Evolutionary conservation across 2,329 filamentous ascomycete species (phyloP), one percentile per base, ranked within the genome.

Genomic region (Xylaria sp.): DNA sequence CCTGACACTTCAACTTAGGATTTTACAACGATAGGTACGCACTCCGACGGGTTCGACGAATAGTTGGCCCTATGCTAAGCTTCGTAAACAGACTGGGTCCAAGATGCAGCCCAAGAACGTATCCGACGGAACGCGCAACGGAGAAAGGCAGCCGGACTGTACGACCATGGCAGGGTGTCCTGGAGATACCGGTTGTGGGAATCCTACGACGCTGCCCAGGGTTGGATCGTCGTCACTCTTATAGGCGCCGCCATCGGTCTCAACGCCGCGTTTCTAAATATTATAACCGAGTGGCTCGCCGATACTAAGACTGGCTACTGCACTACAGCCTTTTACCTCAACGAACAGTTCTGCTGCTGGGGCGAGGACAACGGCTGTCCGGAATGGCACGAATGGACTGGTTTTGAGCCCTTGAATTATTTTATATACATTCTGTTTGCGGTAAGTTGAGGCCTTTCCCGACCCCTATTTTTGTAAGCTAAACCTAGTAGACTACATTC

Each of bases 311-410:
- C 95, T 77, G 96, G 96, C n/a, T 91, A 98, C 81, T 99, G 96
- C 84, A 92, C 90, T 13, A 98, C 94, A 9, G 95, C 91, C 2
- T 99, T 98, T 80, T 99, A 99, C 79, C 86, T 99, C 66, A 99
- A 99, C 80, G 93, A 98, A 85, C 92, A 89, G 79, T 99, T 99
- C 80, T 99, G 96, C 82, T 99, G 96, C 79, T 99, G 94, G 94
- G 96, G 96, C 44, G 92, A 96, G 65, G 94, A 98, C 75, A 91
- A 89, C 77, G 94, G 93, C 3, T 99, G 96, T 78, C 83, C 88
- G 0, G 91, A 97, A 77, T 99, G 96, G 95, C 92, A 94, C 76
- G 86, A 84, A 54, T 99, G 96, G 96, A 95, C 92, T 42, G 87
- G 89, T 1, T 90, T 97, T 70, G 88, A 85, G 78, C 88, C 91